Percentiles rank a stretch among this genome's conserved stretches.
These are phyloP conservation scores for Aureobasidium sp. DNA, from an alignment of 2,329 filamentous ascomycete genomes.

Conservation along the genomic window DNA sequence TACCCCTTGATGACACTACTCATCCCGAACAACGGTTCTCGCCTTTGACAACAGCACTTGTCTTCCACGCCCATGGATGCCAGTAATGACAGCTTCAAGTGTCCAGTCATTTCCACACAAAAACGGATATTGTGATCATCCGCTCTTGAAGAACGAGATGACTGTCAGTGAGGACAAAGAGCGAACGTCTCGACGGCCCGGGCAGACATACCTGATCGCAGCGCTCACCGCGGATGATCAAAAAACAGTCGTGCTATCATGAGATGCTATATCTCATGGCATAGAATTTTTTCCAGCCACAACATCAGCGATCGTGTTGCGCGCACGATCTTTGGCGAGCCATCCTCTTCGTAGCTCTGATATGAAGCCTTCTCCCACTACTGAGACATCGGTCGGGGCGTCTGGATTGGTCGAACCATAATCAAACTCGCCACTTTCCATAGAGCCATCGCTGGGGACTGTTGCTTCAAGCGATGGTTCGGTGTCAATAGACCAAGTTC, in stretches of 20 bases:
- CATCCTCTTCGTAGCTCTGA: background rate
- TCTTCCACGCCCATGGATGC: background rate
- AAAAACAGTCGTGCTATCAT: background rate
- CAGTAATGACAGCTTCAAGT: background rate
- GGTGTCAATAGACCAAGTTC: background rate
- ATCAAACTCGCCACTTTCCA: background rate
- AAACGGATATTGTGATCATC: background rate
- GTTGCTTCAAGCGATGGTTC: background rate
- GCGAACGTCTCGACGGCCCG: background rate
- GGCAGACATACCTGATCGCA: background rate
- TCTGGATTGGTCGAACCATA: background rate
- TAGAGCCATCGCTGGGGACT: background rate
- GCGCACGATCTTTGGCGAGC: background rate
- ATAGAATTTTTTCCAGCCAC: background rate
- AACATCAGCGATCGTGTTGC: background rate
- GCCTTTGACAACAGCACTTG: background rate
- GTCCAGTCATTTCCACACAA: background rate
- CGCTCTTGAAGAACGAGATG: background rate
- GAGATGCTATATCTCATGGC: background rate
- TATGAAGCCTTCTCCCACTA: background rate
- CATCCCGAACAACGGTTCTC: background rate
- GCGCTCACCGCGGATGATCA: background rate
- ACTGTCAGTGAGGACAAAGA: background rate
- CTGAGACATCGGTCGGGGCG: background rate
- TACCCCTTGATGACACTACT: background rate